Percentiles rank a stretch among this genome's conserved stretches.
Evolutionary conservation across 192 early-diverging fungal species (phyloP).

Genomic region (Backusella tuberculispora): DNA sequence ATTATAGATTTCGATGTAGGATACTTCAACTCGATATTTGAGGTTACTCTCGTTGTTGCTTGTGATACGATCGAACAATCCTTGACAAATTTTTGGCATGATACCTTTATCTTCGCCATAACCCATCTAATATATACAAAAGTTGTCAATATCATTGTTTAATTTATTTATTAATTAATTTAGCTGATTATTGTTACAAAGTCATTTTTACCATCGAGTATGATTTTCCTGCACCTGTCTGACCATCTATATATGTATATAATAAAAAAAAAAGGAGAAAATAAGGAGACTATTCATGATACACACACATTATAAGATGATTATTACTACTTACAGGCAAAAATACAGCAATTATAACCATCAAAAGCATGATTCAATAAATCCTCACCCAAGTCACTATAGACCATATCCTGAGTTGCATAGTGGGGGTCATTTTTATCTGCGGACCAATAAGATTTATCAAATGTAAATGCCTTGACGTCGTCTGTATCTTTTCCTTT

Average conservation of each 20-base stretch:
- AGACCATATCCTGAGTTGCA: slow-evolving; percentile 78
- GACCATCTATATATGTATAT: slow-evolving; percentile 59
- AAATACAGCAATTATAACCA: slow-evolving; percentile 93
- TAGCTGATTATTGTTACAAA: not conserved
- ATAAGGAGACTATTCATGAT: slow-evolving; percentile 8
- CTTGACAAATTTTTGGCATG: slow-evolving; percentile 81
- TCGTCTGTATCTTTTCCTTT: slow-evolving; percentile 40
- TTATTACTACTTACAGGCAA: slow-evolving; percentile 72
- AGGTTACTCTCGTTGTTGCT: slow-evolving; percentile 45
- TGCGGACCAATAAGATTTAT: slow-evolving; percentile 89
- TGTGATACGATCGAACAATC: slow-evolving; percentile 72
- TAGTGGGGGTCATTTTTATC: slow-evolving; percentile 61
- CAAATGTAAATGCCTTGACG: slow-evolving; percentile 78
- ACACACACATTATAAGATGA: not conserved
- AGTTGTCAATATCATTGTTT: not conserved
- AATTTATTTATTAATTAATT: not conserved
- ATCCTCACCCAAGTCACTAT: slow-evolving; percentile 74
- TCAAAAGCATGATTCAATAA: slow-evolving; percentile 86
- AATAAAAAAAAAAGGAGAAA: slow-evolving; percentile 20
- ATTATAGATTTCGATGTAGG: slow-evolving; percentile 93
- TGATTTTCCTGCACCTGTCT: slow-evolving; percentile 78
- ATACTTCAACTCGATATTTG: slow-evolving; percentile 74
- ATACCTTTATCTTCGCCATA: slow-evolving; percentile 80
- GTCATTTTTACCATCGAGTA: slow-evolving; percentile 60
- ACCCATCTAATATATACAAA: slow-evolving; percentile 54